Conservation (phyloP, 2,329 filamentous ascomycete species). For the Neofusicoccum laricinum region DNA sequence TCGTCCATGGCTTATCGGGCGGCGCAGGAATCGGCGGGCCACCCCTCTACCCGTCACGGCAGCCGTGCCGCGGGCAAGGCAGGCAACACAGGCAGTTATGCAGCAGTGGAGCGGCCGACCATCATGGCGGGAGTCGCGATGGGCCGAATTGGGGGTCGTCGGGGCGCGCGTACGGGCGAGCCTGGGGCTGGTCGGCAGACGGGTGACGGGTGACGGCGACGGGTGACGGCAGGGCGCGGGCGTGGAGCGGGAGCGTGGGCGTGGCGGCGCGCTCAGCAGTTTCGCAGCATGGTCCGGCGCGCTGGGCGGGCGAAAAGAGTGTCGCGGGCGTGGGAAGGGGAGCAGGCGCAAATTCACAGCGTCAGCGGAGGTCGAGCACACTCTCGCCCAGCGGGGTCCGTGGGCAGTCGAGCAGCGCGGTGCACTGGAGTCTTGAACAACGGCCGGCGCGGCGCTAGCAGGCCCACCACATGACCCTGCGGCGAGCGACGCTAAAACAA, state of each 20-base stretch:
- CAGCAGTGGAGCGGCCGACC: conserved; percentile 28
- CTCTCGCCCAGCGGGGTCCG: conserved; percentile 8
- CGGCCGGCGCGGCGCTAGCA: conserved; percentile 1
- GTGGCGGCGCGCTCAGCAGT: not conserved
- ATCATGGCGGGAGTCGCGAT: conserved; percentile 25
- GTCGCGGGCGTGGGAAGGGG: not conserved
- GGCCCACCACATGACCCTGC: not conserved
- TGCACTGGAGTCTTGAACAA: conserved; percentile 9
- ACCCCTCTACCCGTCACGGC: conserved; percentile 16
- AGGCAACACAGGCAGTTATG: conserved; percentile 30
- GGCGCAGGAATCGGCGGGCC: not conserved
- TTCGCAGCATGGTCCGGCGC: not conserved
- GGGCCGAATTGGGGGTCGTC: conserved; percentile 5
- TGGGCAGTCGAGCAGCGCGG: not conserved
- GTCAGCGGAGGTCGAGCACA: not conserved
- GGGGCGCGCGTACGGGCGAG: not conserved
- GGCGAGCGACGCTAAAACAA: conserved; percentile 8
- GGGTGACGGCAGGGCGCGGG: too few relatives aligned
- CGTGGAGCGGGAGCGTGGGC: not conserved
- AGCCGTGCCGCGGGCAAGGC: conserved; percentile 29
- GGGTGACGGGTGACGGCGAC: too few relatives aligned
- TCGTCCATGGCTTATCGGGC: conserved; percentile 19
- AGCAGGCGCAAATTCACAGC: not conserved
- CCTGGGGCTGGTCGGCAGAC: not conserved
- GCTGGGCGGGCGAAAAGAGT: not conserved